Conservation (phyloP, 164 flowering plant genomes). For the Tinospora cordifolia region DNA sequence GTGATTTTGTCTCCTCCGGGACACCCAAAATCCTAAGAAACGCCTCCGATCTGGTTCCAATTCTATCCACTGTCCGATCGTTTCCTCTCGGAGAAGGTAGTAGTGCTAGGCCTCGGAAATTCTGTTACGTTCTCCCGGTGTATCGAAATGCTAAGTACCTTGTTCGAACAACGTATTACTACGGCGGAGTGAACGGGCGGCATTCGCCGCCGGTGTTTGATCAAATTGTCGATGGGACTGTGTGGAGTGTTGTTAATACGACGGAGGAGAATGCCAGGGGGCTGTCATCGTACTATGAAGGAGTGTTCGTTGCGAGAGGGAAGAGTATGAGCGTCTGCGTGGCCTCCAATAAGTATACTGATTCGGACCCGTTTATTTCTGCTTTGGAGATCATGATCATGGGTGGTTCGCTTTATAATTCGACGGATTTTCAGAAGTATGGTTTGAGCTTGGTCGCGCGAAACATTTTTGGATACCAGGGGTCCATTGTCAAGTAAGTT, state of each 20-base stretch:
- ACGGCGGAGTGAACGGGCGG: slow-evolving; percentile 57
- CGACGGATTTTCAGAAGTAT: slow-evolving; percentile 53
- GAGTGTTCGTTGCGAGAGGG: slow-evolving; percentile 64
- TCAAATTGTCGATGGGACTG: slow-evolving; percentile 84
- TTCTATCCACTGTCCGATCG: slow-evolving; percentile 64
- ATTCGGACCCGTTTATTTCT: slow-evolving; percentile 81
- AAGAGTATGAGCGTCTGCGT: slow-evolving; percentile 70
- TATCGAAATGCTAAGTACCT: slow-evolving; percentile 45
- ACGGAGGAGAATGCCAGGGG: slow-evolving; percentile 54
- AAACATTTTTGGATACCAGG: slow-evolving; percentile 60
- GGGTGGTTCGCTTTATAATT: slow-evolving; percentile 60
- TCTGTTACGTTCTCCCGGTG: slow-evolving; percentile 63
- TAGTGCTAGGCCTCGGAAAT: slow-evolving; percentile 27
- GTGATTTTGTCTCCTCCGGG: slow-evolving; percentile 42
- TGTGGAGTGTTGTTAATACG: slow-evolving; percentile 80
- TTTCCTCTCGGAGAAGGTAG: slow-evolving; percentile 36
- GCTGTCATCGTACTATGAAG: slow-evolving; percentile 57
- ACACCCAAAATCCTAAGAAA: slow-evolving; percentile 29
- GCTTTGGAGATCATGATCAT: slow-evolving; percentile 56
- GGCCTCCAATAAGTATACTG: slow-evolving; percentile 51
- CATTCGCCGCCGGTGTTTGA: slow-evolving; percentile 70
- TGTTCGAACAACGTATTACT: slow-evolving; percentile 72
- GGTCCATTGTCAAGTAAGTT: slow-evolving; percentile 49
- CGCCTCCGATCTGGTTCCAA: slow-evolving; percentile 22
- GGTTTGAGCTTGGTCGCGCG: slow-evolving; percentile 61